Evolutionary conservation across 768 basidiomycete species (phyloP).

Genomic region (Auricularia cornea): DNA sequence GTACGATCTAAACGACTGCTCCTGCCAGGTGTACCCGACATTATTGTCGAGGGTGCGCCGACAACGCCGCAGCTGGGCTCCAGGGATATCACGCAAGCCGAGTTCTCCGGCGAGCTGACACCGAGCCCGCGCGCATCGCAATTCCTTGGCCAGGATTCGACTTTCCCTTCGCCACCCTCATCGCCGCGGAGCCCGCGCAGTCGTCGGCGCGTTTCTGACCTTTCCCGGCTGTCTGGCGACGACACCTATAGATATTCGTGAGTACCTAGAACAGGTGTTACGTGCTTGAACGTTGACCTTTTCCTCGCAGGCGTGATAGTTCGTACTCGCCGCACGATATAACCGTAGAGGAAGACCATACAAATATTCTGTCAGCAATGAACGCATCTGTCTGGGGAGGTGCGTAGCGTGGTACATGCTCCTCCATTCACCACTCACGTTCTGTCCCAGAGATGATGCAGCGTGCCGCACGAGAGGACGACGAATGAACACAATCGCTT

Average conservation of each 20-base stretch:
- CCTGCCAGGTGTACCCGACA: constrained; percentile 54
- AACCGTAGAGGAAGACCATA: constrained; percentile 24
- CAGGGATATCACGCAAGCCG: not conserved
- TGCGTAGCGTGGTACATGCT: constrained; percentile 23
- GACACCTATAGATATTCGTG: constrained; percentile 41
- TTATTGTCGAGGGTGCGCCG: constrained; percentile 43
- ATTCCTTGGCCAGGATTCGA: not conserved
- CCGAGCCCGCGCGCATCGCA: not conserved
- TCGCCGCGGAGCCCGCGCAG: constrained; percentile 13
- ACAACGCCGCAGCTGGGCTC: not conserved
- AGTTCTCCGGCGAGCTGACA: not conserved
- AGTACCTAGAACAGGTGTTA: constrained; percentile 15
- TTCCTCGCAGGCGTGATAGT: constrained; percentile 20
- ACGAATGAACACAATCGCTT: constrained; percentile 4
- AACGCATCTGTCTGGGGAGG: constrained; percentile 68
- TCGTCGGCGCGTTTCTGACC: constrained; percentile 45
- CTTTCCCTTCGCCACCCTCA: constrained; percentile 1
- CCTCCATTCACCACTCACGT: not conserved
- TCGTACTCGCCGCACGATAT: constrained; percentile 9
- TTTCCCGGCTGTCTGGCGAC: constrained; percentile 50
- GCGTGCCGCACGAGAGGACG: constrained; percentile 39
- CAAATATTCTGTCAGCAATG: constrained; percentile 46
- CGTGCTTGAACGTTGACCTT: not conserved
- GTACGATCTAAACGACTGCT: not conserved
- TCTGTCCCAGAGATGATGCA: constrained; percentile 31